Evolutionary conservation across 2,329 filamentous ascomycete species (phyloP).

Genomic region (Oidium heveae): DNA sequence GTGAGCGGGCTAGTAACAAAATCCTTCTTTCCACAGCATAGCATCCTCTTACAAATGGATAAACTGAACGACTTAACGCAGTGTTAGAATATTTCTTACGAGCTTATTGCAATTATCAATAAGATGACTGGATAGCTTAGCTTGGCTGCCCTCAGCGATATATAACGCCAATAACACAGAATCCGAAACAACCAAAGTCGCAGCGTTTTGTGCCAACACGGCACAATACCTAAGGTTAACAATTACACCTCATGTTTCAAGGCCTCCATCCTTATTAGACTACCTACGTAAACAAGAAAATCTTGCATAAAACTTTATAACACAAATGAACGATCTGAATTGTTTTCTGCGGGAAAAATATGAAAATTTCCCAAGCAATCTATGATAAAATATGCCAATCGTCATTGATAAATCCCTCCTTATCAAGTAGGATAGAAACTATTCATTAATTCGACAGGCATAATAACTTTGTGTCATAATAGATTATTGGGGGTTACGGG

Average conservation of each 20-base stretch:
- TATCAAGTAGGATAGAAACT: too few relatives aligned
- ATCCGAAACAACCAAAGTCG: not conserved
- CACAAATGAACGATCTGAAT: too few relatives aligned
- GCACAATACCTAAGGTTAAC: not conserved
- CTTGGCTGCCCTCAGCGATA: not conserved
- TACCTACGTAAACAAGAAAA: too few relatives aligned
- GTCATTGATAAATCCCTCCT: too few relatives aligned
- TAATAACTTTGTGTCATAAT: too few relatives aligned
- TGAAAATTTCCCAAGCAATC: too few relatives aligned
- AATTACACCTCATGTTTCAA: not conserved
- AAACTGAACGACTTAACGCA: not conserved
- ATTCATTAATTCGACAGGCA: too few relatives aligned
- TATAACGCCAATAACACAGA: not conserved
- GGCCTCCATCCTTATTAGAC: too few relatives aligned
- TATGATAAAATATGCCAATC: too few relatives aligned
- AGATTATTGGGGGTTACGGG: too few relatives aligned
- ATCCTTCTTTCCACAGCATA: not conserved
- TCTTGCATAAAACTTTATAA: too few relatives aligned
- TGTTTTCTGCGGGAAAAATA: too few relatives aligned
- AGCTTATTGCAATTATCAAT: not conserved
- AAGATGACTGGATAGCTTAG: not conserved
- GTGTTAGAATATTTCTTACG: not conserved
- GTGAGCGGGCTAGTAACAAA: not conserved
- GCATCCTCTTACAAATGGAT: not conserved
- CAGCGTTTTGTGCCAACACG: not conserved